These are phyloP conservation scores for Phytophthora pluvialis DNA, from an alignment of 352 stramenopile species.

Conservation along the genomic window DNA sequence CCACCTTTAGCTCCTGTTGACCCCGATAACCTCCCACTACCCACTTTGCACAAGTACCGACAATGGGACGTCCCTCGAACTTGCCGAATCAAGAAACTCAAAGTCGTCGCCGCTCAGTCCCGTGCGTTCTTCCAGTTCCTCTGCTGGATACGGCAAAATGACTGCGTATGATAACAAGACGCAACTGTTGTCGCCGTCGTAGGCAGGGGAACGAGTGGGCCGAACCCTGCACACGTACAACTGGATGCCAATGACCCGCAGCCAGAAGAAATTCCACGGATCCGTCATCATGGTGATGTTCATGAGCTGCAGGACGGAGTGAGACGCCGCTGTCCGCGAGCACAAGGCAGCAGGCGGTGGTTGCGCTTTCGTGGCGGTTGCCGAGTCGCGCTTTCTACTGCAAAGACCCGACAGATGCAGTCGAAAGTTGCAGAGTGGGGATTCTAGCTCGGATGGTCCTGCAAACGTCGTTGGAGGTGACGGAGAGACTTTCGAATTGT, in stretches of 20 bases:
- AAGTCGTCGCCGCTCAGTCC: conserved; percentile 29
- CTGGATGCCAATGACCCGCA: conserved; percentile 34
- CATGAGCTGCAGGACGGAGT: conserved; percentile 45
- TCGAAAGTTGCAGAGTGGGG: background rate
- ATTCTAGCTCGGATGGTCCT: background rate
- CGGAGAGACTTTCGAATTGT: background rate
- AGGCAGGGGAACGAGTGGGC: background rate
- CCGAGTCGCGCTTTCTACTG: conserved; percentile 1
- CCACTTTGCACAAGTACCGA: conserved; percentile 27
- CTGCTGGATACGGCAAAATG: conserved; percentile 29
- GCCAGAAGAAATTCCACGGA: conserved; percentile 44
- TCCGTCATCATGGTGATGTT: conserved; percentile 60
- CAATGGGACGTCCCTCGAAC: conserved; percentile 27
- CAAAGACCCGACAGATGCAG: background rate
- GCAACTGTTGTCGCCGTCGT: background rate
- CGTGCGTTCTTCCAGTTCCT: conserved; percentile 39
- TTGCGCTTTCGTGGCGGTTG: conserved; percentile 4
- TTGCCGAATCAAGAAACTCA: conserved; percentile 23
- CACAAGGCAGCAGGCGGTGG: background rate
- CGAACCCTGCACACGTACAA: conserved; percentile 42
- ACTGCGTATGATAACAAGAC: conserved; percentile 11
- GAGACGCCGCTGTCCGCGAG: conserved; percentile 11
- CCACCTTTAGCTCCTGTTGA: conserved; percentile 3
- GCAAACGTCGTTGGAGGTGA: background rate
- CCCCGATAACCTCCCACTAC: background rate